Conservation (phyloP, 176 grass and related monocot genomes). For the bread wheat (Triticum aestivum) region DNA sequence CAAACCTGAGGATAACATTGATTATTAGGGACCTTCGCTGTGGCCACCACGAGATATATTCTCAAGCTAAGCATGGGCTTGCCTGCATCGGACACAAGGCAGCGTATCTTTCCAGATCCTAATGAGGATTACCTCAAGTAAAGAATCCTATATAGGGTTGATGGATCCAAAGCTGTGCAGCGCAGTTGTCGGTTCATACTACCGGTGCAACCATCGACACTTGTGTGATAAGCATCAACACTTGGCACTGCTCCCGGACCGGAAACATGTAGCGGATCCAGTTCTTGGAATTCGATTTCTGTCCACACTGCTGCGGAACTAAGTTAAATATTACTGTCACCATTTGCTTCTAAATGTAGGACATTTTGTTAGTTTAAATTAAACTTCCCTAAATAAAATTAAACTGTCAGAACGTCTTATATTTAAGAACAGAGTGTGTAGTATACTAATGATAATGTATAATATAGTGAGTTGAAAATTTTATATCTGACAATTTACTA, state of each 20-base stretch:
- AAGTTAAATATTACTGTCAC: not conserved
- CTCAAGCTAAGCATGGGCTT: not conserved
- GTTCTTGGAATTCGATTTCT: not conserved
- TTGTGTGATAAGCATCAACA: not conserved
- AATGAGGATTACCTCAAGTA: conserved; percentile 2
- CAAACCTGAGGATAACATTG: conserved; percentile 40
- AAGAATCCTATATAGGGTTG: not conserved
- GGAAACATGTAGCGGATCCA: not conserved
- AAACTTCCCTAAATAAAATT: no score
- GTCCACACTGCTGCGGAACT: not conserved
- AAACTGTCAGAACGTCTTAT: no score
- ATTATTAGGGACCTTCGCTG: conserved; percentile 14
- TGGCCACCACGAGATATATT: conserved; percentile 30
- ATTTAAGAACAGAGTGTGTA: no score
- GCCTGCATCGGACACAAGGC: not conserved
- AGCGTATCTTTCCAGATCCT: conserved; percentile 30
- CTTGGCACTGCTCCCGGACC: not conserved
- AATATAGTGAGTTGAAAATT: no score
- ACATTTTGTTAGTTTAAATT: no score
- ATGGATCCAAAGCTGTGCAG: not conserved
- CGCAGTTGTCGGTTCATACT: not conserved
- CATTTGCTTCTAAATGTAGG: no score
- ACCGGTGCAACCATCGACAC: not conserved
- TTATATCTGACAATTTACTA: no score
- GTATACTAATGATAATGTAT: no score